These are phyloP conservation scores for Sporormia fimetaria DNA, from an alignment of 495 filamentous ascomycete species.

Conservation along the genomic window DNA sequence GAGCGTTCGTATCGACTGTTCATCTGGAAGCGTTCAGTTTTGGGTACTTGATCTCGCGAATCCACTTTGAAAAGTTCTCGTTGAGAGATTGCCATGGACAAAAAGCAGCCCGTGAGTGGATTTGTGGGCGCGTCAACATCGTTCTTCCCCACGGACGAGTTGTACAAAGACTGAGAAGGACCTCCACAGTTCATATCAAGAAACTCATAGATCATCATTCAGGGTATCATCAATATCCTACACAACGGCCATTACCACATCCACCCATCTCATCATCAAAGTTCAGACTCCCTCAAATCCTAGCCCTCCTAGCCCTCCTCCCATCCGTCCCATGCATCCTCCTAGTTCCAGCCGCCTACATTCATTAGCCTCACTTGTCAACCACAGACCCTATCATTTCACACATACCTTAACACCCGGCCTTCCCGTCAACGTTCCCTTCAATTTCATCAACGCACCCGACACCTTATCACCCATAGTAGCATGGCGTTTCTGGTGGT, in stretches of 20 bases:
- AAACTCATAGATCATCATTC: neutral
- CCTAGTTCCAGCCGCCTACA: conserved; percentile 58
- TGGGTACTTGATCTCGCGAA: neutral
- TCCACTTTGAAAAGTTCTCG: too few species aligned
- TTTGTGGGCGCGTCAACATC: too few species aligned
- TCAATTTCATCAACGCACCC: conserved; percentile 55
- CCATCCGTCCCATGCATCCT: conserved; percentile 65
- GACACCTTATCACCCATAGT: conserved; percentile 57
- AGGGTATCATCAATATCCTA: conserved; percentile 22
- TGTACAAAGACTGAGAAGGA: neutral
- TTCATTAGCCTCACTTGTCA: conserved; percentile 5
- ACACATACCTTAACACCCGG: conserved; percentile 51
- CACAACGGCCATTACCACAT: too few species aligned
- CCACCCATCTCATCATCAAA: conserved; percentile 6
- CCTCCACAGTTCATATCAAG: neutral
- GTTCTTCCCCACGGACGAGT: neutral
- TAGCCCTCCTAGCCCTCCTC: conserved; percentile 30
- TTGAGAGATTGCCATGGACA: too few species aligned
- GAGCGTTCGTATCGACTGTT: neutral
- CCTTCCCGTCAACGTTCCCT: conserved; percentile 48
- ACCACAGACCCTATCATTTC: neutral
- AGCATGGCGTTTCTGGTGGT: conserved; percentile 46
- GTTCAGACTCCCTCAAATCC: neutral
- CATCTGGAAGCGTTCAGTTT: neutral
- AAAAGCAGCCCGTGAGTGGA: too few species aligned